Evolutionary conservation across 1,284 basidiomycete genomes (phyloP).

Genomic region (Ustilago bromivora): DNA sequence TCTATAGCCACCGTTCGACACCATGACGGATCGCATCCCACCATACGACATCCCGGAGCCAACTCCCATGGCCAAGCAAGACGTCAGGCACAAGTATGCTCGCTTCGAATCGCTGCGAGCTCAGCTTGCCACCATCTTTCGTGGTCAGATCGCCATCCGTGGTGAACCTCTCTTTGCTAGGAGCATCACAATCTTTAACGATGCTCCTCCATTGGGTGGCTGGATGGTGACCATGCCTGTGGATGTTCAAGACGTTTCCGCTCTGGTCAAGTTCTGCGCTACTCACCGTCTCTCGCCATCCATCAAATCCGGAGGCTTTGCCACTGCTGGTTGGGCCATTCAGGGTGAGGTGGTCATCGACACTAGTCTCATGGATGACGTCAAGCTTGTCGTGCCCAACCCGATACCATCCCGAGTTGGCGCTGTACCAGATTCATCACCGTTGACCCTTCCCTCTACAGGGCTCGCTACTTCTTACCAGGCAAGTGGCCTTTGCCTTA

Average conservation of each 20-base stretch:
- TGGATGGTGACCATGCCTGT: slow-evolving; percentile 56
- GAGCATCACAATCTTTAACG: slow-evolving; percentile 58
- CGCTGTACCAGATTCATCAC: slow-evolving; percentile 23
- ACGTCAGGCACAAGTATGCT: slow-evolving; percentile 27
- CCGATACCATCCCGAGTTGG: slow-evolving; percentile 1
- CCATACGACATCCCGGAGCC: slow-evolving; percentile 49
- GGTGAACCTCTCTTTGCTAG: slow-evolving; percentile 44
- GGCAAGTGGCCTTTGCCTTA: slow-evolving; percentile 22
- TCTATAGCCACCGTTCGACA: not conserved
- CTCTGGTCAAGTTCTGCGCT: slow-evolving; percentile 73
- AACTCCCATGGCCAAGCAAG: slow-evolving; percentile 32
- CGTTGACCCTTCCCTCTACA: slow-evolving; percentile 31
- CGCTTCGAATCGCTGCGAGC: slow-evolving; percentile 35
- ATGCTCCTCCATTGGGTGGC: slow-evolving; percentile 52
- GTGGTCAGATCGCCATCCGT: slow-evolving; percentile 44
- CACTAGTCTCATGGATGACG: slow-evolving; percentile 76
- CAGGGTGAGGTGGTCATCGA: slow-evolving; percentile 86
- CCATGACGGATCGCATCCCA: slow-evolving; percentile 37
- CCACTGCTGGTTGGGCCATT: slow-evolving; percentile 87
- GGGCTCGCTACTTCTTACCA: slow-evolving; percentile 20
- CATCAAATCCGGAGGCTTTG: slow-evolving; percentile 88
- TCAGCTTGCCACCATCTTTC: slow-evolving; percentile 31
- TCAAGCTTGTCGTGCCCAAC: slow-evolving; percentile 76
- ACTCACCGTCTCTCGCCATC: slow-evolving; percentile 79
- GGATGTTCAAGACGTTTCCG: slow-evolving; percentile 45